Evolutionary conservation across 352 stramenopile genomes (phyloP), one percentile per base, ranked within the genome.

Genomic region (Pythium rishiriense): DNA sequence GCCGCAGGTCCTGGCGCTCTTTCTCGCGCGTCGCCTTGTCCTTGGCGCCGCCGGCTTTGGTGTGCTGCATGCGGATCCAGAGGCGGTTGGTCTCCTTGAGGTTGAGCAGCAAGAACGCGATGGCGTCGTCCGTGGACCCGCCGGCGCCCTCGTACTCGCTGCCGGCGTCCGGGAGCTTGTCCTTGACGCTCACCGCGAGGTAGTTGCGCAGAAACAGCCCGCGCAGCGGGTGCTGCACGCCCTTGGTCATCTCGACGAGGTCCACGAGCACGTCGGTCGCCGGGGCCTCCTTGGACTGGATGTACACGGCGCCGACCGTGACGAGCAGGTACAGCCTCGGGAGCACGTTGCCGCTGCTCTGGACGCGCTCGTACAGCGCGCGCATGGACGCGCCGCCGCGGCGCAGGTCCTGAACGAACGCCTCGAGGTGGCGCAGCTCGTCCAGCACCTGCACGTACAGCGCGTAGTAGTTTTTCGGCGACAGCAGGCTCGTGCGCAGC

Each of bases 401-500:
- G 31, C 88, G 72, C 31, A 98, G 73, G 37, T 95, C 75, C 28
- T 94, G 76, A 35, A 99, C 88, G 72, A 96, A 99, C 58, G 87
- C 91, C 77, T 99, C 96, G 26, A 99, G 79, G 58, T 96, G 84
- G 3, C 90, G 87, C 61, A 99, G 78, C 70, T 99, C 92, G 69
- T 99, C 90, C 59, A 94, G 78, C 29, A 97, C 79, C 72, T 87
- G 74, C 80, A 95, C 93, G 53, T 95, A 99, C 35, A 99, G 84
- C 73, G 99, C 95, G 77, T 99, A 99, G 81, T 99, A 99, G 70
- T 98, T 98, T 71, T 98, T 98, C 22, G 98, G 98, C 25, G 91
- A 98, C n/a, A 99, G 76, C 35, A 91, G 70, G 51, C 78, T 89
- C 54, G 85, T 95, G 58, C 87, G 85, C 64, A 97, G 70, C 70